Percentiles rank a stretch among this genome's conserved stretches.
These are phyloP conservation scores for Penicillium daleae DNA, from an alignment of 495 filamentous ascomycete genomes.

Conservation along the genomic window DNA sequence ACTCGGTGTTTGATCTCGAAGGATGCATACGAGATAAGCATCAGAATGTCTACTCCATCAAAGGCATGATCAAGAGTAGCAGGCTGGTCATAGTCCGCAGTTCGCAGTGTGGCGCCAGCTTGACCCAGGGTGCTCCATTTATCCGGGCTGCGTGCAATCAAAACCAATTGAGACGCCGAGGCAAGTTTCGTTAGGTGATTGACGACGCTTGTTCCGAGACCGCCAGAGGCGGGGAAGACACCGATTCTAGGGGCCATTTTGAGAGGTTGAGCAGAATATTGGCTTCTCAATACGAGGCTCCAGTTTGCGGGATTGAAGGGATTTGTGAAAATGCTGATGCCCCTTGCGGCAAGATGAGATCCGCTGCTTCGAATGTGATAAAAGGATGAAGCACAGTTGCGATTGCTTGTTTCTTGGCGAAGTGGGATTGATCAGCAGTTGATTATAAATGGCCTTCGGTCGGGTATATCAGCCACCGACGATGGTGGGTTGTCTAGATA, in stretches of 20 bases:
- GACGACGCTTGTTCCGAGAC: slow-evolving; percentile 50
- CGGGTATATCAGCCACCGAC: neutral
- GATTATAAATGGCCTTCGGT: slow-evolving; percentile 23
- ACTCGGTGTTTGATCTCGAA: slow-evolving; percentile 43
- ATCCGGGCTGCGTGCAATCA: slow-evolving; percentile 52
- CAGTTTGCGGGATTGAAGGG: no score
- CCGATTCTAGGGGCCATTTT: slow-evolving; percentile 40
- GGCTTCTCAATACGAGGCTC: no score
- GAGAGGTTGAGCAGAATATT: neutral
- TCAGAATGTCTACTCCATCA: slow-evolving; percentile 39
- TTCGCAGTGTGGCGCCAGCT: slow-evolving; percentile 37
- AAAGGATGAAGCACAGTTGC: neutral
- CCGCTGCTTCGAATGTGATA: neutral
- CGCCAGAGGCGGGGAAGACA: slow-evolving; percentile 57
- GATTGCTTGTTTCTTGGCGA: neutral
- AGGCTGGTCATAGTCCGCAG: slow-evolving; percentile 44
- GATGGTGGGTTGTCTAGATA: neutral
- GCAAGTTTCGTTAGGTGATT: slow-evolving; percentile 47
- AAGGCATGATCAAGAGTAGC: slow-evolving; percentile 38
- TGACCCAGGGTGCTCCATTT: slow-evolving; percentile 31
- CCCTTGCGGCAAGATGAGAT: neutral
- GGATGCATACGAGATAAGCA: slow-evolving; percentile 50
- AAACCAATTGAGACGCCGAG: slow-evolving; percentile 41
- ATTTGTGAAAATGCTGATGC: no score
- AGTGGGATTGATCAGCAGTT: slow-evolving; percentile 1